A percentile compares a stretch with the other conserved stretches of the same genome.
phyloP scores from a whole-genome alignment of 176 grass and related monocot genomes.

The Thinopyrum elongatum region DNA sequence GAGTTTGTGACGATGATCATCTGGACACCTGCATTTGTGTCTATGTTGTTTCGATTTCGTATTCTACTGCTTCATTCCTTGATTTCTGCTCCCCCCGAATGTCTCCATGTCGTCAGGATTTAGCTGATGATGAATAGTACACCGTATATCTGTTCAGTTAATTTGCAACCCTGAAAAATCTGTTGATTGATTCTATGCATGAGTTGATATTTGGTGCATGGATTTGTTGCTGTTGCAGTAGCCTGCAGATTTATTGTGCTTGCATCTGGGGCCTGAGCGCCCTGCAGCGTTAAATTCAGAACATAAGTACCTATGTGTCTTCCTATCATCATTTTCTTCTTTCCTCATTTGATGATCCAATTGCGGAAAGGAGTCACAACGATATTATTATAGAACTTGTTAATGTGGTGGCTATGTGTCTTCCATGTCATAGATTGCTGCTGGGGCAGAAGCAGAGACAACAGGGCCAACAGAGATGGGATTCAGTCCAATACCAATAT shows the following conservation, averaged over 20 bases:
- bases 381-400: background rate
- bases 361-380: background rate
- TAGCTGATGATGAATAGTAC: conserved; percentile 39
- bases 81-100: background rate
- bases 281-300: background rate
- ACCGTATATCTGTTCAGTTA: conserved; percentile 10
- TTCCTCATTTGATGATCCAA: too few relatives aligned
- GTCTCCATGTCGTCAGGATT: conserved; percentile 34
- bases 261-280: background rate
- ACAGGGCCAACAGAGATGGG: background rate
- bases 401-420: background rate
- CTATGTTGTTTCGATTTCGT: conserved; percentile 38
- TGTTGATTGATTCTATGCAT: background rate
- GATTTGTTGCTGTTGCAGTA: background rate
- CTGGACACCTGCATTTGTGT: conserved; percentile 42
- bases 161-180: background rate
- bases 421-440: background rate
- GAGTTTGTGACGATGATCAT: conserved; percentile 9
- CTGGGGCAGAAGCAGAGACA: background rate
- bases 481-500: background rate
- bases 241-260: background rate
- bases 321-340: background rate
- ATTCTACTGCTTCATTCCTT: conserved; percentile 28
- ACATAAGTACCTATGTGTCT: too few relatives aligned
- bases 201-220: conserved; percentile 1